A percentile compares a stretch with the other conserved stretches of the same genome.
phyloP scores from a whole-genome alignment of 768 basidiomycete species.

The Suillus discolor region DNA sequence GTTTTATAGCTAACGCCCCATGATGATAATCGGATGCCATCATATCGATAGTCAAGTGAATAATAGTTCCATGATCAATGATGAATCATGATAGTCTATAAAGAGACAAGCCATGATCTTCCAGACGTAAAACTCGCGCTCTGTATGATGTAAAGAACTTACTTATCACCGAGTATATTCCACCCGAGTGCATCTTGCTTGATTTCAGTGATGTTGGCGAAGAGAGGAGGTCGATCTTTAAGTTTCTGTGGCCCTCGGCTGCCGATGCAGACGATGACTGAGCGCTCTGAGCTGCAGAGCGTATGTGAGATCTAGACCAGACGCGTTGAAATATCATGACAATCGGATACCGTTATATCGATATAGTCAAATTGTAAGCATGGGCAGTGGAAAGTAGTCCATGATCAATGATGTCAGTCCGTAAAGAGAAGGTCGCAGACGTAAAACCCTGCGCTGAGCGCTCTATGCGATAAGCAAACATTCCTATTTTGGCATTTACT shows the following conservation, averaged over 20 bases:
- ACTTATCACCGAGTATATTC: slow-evolving; percentile 11
- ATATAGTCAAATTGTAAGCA: not conserved
- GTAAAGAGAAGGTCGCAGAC: not conserved
- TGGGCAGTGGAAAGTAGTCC: not conserved
- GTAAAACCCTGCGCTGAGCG: not conserved
- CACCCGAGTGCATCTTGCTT: slow-evolving; percentile 16
- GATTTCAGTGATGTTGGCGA: slow-evolving; percentile 1
- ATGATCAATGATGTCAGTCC: not conserved
- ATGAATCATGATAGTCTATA: not conserved
- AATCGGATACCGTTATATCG: not conserved
- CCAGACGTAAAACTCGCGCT: not conserved
- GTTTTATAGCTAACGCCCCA: not conserved
- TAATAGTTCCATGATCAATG: not conserved
- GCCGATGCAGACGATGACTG: not conserved
- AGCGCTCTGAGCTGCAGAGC: not conserved
- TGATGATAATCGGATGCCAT: not conserved
- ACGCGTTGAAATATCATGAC: not conserved
- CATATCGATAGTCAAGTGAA: not conserved
- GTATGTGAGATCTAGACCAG: not conserved
- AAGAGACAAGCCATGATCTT: not conserved
- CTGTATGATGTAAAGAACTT: slow-evolving; percentile 4
- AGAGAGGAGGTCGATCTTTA: no score
- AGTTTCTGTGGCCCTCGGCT: not conserved
- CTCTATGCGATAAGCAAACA: not conserved
- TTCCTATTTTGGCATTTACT: not conserved